Conservation (phyloP, 2,329 filamentous ascomycete genomes). For the Cryphonectria radicalis region DNA sequence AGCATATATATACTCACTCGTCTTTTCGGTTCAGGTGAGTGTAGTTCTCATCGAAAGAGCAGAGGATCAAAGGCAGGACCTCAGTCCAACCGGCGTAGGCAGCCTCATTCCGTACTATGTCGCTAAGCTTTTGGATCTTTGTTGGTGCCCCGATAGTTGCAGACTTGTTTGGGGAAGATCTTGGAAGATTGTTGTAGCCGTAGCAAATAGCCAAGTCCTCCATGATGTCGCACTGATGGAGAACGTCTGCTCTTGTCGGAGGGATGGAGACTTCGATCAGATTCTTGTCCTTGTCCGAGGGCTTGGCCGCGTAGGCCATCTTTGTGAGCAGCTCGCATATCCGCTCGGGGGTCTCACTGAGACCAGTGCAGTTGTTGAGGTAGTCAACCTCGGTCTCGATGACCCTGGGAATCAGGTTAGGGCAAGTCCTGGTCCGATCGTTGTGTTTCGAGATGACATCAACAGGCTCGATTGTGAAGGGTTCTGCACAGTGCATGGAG, state of each 20-base stretch:
- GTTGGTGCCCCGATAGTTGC: slow-evolving; percentile 86
- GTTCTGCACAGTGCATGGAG: slow-evolving; percentile 84
- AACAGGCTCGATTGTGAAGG: slow-evolving; percentile 92
- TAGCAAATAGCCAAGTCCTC: slow-evolving; percentile 97
- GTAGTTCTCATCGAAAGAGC: slow-evolving; percentile 98
- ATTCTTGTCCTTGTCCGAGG: slow-evolving; percentile 70
- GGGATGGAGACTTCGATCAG: slow-evolving; percentile 83
- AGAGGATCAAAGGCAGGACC: slow-evolving; percentile 94
- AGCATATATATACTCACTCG: slow-evolving; percentile 46
- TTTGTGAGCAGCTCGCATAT: slow-evolving; percentile 82
- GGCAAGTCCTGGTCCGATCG: slow-evolving; percentile 77
- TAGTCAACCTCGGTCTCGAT: slow-evolving; percentile 88
- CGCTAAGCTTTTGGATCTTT: slow-evolving; percentile 89
- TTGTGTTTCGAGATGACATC: slow-evolving; percentile 94
- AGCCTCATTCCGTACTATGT: slow-evolving; percentile 86
- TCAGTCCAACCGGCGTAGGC: slow-evolving; percentile 97
- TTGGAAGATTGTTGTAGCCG: slow-evolving; percentile 94
- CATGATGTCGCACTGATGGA: slow-evolving; percentile 98
- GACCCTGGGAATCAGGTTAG: slow-evolving; percentile 75
- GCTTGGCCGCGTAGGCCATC: slow-evolving; percentile 85
- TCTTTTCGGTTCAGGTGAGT: slow-evolving; percentile 90
- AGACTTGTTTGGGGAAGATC: slow-evolving; percentile 82
- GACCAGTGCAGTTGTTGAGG: slow-evolving; percentile 89
- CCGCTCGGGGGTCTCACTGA: slow-evolving; percentile 72
- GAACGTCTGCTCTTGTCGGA: slow-evolving; percentile 87